A percentile compares a stretch with the other conserved stretches of the same genome.
These are phyloP conservation scores for Vigna mungo DNA, from an alignment of 306 rosid genomes.

Conservation along the genomic window DNA sequence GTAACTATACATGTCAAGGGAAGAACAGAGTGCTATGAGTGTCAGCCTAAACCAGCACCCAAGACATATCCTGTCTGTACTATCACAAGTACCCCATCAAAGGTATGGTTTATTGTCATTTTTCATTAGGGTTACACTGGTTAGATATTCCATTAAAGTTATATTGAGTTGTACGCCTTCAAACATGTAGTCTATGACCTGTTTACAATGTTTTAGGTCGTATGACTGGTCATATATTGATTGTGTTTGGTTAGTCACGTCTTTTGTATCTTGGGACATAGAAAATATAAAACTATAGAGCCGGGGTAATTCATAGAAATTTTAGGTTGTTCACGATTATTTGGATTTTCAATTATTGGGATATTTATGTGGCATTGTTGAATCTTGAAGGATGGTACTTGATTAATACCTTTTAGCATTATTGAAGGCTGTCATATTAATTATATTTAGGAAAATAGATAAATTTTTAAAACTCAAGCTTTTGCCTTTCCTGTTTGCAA, in stretches of 20 bases:
- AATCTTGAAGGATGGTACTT: slow-evolving; percentile 28
- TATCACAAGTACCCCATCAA: slow-evolving; percentile 96
- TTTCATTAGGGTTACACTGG: slow-evolving; percentile 11
- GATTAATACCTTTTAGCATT: slow-evolving; percentile 13
- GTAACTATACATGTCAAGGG: slow-evolving; percentile 98
- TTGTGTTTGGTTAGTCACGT: slow-evolving; percentile 4
- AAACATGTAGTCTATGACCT: neutral
- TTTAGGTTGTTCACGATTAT: neutral
- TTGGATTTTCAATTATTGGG: slow-evolving; percentile 3
- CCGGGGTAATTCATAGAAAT: neutral
- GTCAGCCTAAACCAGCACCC: slow-evolving; percentile 97
- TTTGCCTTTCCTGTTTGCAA: neutral
- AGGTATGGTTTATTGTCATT: slow-evolving; percentile 61
- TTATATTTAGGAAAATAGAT: neutral
- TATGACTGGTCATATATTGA: slow-evolving; percentile 1
- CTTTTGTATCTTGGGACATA: slow-evolving; percentile 9
- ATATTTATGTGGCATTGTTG: slow-evolving; percentile 2
- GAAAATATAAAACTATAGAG: slow-evolving; percentile 9
- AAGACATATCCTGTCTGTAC: slow-evolving; percentile 99
- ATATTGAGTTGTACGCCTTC: neutral
- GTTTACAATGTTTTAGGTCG: neutral
- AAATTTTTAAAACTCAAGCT: neutral
- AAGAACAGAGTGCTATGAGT: slow-evolving; percentile 95
- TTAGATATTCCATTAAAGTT: neutral
- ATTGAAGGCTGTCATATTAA: slow-evolving; percentile 2